Evolutionary conservation across 1,284 basidiomycete species (phyloP).

Genomic region (Wolfiporia cocos): DNA sequence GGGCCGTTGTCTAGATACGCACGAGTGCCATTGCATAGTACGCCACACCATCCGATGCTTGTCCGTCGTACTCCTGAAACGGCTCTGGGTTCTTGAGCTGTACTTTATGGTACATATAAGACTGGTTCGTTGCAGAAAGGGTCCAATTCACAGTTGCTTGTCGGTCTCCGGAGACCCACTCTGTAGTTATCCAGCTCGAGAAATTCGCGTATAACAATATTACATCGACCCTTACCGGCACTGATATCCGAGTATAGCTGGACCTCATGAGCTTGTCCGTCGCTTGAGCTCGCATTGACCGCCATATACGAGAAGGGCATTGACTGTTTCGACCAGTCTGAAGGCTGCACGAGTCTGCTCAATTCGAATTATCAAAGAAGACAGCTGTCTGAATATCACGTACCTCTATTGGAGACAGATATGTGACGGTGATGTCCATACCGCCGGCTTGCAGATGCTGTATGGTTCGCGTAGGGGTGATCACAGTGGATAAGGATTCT

Average conservation of each 20-base stretch:
- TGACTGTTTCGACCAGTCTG: slow-evolving; percentile 12
- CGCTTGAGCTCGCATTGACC: slow-evolving; percentile 8
- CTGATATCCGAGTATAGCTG: slow-evolving; percentile 14
- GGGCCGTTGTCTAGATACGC: slow-evolving; percentile 1
- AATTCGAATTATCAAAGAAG: no score
- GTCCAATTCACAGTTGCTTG: not conserved
- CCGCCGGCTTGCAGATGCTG: slow-evolving; percentile 9
- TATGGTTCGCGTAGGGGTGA: slow-evolving; percentile 12
- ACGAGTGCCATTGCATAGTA: slow-evolving; percentile 17
- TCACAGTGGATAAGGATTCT: not conserved
- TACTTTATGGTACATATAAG: not conserved
- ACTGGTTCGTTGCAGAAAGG: not conserved
- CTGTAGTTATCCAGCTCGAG: slow-evolving; percentile 5
- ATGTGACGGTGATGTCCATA: slow-evolving; percentile 8
- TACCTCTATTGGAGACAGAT: slow-evolving; percentile 15
- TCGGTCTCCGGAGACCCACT: not conserved
- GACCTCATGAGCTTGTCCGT: slow-evolving; percentile 10
- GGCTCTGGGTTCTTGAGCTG: not conserved
- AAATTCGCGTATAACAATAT: slow-evolving; percentile 14
- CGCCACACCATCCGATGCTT: slow-evolving; percentile 19
- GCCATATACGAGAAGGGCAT: slow-evolving; percentile 15
- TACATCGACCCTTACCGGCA: slow-evolving; percentile 11
- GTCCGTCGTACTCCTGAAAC: not conserved
- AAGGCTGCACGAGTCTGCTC: slow-evolving; percentile 7
- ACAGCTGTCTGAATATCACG: not conserved